Evolutionary conservation across 2,329 filamentous ascomycete species (phyloP).

Genomic region (Aspergillus cejpii): DNA sequence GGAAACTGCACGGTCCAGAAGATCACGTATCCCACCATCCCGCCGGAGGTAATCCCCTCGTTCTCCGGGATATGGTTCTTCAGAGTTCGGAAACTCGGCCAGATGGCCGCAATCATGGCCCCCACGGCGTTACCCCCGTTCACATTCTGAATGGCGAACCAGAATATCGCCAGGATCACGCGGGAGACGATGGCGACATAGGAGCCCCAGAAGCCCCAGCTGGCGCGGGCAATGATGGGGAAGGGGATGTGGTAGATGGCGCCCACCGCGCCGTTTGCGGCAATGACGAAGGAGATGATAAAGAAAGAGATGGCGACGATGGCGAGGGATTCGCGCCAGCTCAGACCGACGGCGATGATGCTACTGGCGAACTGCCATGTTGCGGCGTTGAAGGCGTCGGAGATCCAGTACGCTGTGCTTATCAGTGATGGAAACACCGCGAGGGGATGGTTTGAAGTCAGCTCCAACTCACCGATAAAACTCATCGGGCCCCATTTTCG

Average conservation of each 20-base stretch:
- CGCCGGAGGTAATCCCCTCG: conserved; percentile 42
- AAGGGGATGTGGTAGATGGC: conserved; percentile 50
- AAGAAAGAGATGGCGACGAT: conserved; percentile 49
- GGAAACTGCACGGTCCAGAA: conserved; percentile 44
- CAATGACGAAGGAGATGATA: conserved; percentile 54
- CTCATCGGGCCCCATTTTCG: conserved; percentile 45
- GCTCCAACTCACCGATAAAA: conserved; percentile 30
- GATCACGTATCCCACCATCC: conserved; percentile 42
- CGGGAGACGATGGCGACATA: conserved; percentile 51
- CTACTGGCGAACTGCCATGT: conserved; percentile 51
- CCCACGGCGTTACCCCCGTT: conserved; percentile 53
- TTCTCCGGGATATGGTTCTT: conserved; percentile 35
- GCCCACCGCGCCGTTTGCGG: conserved; percentile 52
- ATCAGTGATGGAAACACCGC: not conserved
- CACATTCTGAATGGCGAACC: conserved; percentile 61
- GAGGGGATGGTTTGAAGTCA: not conserved
- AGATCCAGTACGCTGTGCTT: conserved; percentile 45
- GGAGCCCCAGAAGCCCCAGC: conserved; percentile 53
- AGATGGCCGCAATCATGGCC: conserved; percentile 50
- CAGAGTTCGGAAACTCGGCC: conserved; percentile 37
- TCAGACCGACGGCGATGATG: conserved; percentile 48
- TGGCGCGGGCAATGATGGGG: conserved; percentile 50
- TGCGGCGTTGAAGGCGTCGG: conserved; percentile 48
- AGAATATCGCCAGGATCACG: conserved; percentile 51
- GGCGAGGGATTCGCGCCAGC: conserved; percentile 46